Evolutionary conservation across 805 yeast species (phyloP), one percentile per base, ranked within the genome.

Genomic region (Kuraishia hungarica): DNA sequence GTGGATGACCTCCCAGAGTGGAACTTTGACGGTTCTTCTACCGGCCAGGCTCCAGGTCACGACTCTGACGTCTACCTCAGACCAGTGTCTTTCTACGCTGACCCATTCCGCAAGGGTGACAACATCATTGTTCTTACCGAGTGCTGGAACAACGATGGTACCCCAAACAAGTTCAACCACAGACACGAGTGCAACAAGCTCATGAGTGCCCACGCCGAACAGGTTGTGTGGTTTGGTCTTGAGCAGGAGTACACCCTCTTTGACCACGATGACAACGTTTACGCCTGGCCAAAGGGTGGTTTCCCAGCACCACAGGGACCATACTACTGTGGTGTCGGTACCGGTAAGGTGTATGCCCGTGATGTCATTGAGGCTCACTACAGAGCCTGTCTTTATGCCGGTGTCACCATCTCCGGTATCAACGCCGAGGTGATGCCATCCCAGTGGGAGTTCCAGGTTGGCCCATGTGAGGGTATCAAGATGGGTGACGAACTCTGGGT

Each of bases 271-370:
- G 96, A 89, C 73, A 77, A 86, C 67, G 91, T 87, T 60, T 94
- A 92, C 75, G 98, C 97, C 62, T 94, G 99, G 99, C 99, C 99
- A 75, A 86, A 89, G 80, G 97, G 97, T 66, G 99, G 98, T 60
- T 94, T 82, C 96, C 99, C 99, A 72, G 98, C 97, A 64, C 98
- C 99, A 62, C 99, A 94, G 79, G 99, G 99, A 63, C 99, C 99
- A 59, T 94, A 94, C 87, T 94, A 94, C 86, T 94, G 99, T 82
- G 99, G 98, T 84, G 99, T 94, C 62, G 99, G 99, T 77, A 82
- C 97, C 67, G 97, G 97, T 70, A 92, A 90, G 79, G 99, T 93
- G 61, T 89, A 86, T 73, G 97, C 97, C 69, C 85, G 99, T 79
- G 99, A 94, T 72, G 91, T 93, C 56, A 91, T 94, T 66, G 99